Evolutionary conservation across 768 basidiomycete species (phyloP).

Genomic region (Rhodotorula diobovata): DNA sequence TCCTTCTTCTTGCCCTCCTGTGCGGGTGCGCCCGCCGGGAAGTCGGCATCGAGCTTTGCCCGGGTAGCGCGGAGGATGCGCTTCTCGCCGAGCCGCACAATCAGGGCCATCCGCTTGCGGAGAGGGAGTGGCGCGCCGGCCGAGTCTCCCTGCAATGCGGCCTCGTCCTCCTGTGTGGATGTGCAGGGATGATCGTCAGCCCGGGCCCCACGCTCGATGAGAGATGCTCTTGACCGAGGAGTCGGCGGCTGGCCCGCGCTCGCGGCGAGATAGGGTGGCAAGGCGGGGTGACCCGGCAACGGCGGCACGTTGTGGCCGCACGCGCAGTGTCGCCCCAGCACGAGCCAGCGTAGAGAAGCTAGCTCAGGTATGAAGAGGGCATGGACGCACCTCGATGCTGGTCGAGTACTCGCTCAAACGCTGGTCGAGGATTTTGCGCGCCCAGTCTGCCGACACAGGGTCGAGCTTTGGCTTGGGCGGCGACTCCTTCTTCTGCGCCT

Average conservation of each 20-base stretch:
- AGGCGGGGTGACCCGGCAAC: background rate
- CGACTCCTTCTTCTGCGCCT: slow-evolving; percentile 59
- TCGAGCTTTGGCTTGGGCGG: slow-evolving; percentile 69
- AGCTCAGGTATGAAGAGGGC: background rate
- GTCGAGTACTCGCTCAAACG: slow-evolving; percentile 60
- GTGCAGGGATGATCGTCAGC: background rate
- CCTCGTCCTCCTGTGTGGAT: slow-evolving; percentile 52
- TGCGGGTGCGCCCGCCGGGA: background rate
- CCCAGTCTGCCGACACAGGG: slow-evolving; percentile 52
- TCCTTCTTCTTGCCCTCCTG: background rate
- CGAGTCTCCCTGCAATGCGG: slow-evolving; percentile 45
- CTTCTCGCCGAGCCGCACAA: slow-evolving; percentile 78
- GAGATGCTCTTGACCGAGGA: background rate
- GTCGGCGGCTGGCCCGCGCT: background rate
- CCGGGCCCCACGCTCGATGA: background rate
- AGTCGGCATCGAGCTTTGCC: slow-evolving; percentile 23
- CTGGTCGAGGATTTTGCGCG: slow-evolving; percentile 54
- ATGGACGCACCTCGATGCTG: slow-evolving; percentile 56
- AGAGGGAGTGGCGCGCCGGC: background rate
- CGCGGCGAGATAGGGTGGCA: background rate
- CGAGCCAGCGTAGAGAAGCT: too few species aligned
- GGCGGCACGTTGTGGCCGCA: too few species aligned
- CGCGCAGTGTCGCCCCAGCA: too few species aligned
- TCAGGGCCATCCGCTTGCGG: slow-evolving; percentile 60
- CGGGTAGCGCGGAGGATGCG: slow-evolving; percentile 54